phyloP scores from a whole-genome alignment of 192 early-diverging fungal species.

The Gryganskiella cystojenkinii region DNA sequence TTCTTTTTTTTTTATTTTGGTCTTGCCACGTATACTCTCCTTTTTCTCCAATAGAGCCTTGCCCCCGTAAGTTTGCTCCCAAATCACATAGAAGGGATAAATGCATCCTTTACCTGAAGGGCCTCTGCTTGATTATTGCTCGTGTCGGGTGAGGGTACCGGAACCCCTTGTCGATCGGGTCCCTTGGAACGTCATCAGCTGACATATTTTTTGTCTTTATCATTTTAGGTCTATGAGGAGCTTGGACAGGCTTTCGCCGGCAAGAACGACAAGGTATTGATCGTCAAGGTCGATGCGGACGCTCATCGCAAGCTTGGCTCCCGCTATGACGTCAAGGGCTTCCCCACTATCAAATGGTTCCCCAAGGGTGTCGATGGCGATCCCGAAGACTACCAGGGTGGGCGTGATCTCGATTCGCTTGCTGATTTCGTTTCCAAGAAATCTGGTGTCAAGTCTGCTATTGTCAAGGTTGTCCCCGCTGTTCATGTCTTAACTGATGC shows the following conservation, averaged over 20 bases:
- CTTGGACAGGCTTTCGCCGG: constrained; percentile 82
- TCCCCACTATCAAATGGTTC: constrained; percentile 96
- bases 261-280: constrained; percentile 79
- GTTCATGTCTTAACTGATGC: constrained; percentile 77
- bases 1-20: neutral
- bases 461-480: constrained; percentile 76
- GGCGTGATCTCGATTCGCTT: constrained; percentile 87
- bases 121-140: neutral
- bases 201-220: neutral
- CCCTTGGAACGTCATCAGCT: constrained; percentile 7
- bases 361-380: constrained; percentile 77
- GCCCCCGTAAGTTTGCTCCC: constrained; percentile 38
- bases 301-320: constrained; percentile 83
- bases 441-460: constrained; percentile 75
- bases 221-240: constrained; percentile 74
- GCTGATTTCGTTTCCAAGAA: constrained; percentile 83
- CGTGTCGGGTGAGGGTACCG: neutral
- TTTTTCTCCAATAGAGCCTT: constrained; percentile 29
- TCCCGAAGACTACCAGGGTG: constrained; percentile 84
- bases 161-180: neutral
- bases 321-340: constrained; percentile 82
- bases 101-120: too few relatives aligned
- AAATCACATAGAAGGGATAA: too few relatives aligned
- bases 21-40: neutral
- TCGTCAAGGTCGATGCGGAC: constrained; percentile 93